Base-by-base conservation (phyloP, 371 early-diverging fungal genomes). In the Capillidium rhysosporum region DNA sequence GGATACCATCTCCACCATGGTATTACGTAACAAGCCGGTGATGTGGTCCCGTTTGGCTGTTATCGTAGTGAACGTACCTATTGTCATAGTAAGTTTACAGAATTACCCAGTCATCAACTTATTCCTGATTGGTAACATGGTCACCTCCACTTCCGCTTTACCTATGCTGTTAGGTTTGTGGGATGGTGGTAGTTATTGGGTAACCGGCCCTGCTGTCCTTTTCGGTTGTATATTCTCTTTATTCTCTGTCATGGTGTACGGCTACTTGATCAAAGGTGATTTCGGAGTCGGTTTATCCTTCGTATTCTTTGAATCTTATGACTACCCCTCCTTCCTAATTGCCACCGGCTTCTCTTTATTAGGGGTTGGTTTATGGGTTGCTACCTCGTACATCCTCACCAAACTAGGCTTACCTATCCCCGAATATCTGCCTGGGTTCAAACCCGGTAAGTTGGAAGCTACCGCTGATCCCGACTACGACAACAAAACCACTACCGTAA, bases 41-140 rank as follows among this genome's bases (percentile, higher is more conserved):
- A 61, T 52, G 61, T 68, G 62, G 40, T 61, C 68, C 39, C 70
- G 79, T 24, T 40, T 63, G 34, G 49, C 69, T 7, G 69, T 72
- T 20, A 53, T 75, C 52, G 1, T 71, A 31, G 56, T 74, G 61
- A 76, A 75, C 61, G 57, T 78, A 52, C 79, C 79, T 0, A 55
- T 68, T 24, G 64, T 75, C 46, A 56, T 69, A 54, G 65, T 71
- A 14, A 65, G 65, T 1, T 44, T 61, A 24, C 54, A 59, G 52
- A 65, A 68, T 1, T 66, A 65, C 59, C 57, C 58, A 55, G 65
- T 73, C 40, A 63, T 70, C 44, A 55, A 59, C 26, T 57, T 76
- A 12, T 78, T 68, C 64, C 55, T 74, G 46, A 58, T 75, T 56
- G 62, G 65, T 26, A 79, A 79, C 65, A 28, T 75, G 66, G 43